Conservation (phyloP, 1,284 basidiomycete species). For the Fistulina hepatica region DNA sequence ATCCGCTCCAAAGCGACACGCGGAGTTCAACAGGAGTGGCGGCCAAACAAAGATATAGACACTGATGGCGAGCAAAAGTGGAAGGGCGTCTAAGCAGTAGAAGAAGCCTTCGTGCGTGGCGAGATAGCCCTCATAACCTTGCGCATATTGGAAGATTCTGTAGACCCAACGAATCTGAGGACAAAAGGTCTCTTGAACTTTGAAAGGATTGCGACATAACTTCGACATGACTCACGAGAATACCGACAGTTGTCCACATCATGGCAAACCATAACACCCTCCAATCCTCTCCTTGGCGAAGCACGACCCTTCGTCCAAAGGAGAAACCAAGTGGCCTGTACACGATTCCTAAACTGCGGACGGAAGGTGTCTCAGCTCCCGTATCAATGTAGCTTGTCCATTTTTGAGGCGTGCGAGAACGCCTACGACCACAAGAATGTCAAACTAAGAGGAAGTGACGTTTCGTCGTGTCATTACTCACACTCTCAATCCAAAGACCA, state of each 20-base stretch:
- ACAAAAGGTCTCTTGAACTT: no score
- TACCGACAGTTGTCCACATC: constrained; percentile 13
- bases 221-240: no score
- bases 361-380: no score
- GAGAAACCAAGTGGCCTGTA: constrained; percentile 5
- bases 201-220: no score
- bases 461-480: constrained; percentile 4
- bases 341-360: no score
- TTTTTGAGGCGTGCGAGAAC: constrained; percentile 5
- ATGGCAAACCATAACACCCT: constrained; percentile 12
- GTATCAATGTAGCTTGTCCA: constrained; percentile 3
- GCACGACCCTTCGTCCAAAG: constrained; percentile 9
- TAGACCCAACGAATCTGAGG: constrained; percentile 14
- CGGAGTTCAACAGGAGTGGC: no score
- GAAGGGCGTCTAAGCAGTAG: constrained; percentile 14
- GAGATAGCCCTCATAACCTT: constrained; percentile 14
- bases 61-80: constrained; percentile 15
- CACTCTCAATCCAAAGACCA: constrained; percentile 14
- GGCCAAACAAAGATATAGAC: constrained; percentile 15
- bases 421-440: constrained; percentile 1
- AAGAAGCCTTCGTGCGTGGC: constrained; percentile 15
- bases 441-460: no score
- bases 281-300: constrained; percentile 15
- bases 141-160: constrained; percentile 14
- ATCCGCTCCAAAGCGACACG: no score